Evolutionary conservation across 352 stramenopile genomes (phyloP).

Genomic region (Aphanomyces euteiches): DNA sequence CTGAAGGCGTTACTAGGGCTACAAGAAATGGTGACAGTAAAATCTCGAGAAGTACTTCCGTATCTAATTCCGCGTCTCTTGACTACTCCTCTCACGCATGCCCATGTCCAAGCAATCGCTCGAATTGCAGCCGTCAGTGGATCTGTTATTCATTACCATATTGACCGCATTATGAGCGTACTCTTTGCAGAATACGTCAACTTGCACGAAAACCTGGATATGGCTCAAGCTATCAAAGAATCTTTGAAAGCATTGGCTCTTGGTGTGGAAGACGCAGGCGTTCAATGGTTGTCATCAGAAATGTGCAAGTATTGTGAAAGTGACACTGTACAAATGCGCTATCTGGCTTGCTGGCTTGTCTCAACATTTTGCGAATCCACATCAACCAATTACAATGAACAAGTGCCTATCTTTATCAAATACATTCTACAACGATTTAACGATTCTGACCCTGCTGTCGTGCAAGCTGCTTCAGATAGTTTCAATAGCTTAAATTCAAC

Average conservation of each 20-base stretch:
- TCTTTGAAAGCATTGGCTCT: slow-evolving; percentile 72
- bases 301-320: slow-evolving; percentile 93
- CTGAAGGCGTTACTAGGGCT: slow-evolving; percentile 94
- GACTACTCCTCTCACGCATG: slow-evolving; percentile 85
- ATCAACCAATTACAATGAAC: slow-evolving; percentile 86
- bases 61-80: slow-evolving; percentile 97
- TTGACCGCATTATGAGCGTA: slow-evolving; percentile 90
- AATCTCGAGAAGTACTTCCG: slow-evolving; percentile 94
- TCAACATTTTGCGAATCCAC: slow-evolving; percentile 87
- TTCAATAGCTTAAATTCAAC: slow-evolving; percentile 90
- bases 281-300: slow-evolving; percentile 94
- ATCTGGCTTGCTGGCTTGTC: slow-evolving; percentile 90
- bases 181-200: slow-evolving; percentile 74
- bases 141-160: slow-evolving; percentile 93
- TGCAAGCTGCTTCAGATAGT: slow-evolving; percentile 86
- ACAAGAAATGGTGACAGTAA: slow-evolving; percentile 95
- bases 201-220: slow-evolving; percentile 36
- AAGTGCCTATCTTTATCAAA: slow-evolving; percentile 94
- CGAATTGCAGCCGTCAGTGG: slow-evolving; percentile 92
- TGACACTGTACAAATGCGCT: slow-evolving; percentile 80
- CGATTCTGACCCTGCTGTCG: slow-evolving; percentile 85
- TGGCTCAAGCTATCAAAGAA: slow-evolving; percentile 64
- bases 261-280: slow-evolving; percentile 83
- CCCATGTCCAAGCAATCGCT: slow-evolving; percentile 87
- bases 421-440: slow-evolving; percentile 96